phyloP scores from a whole-genome alignment of 495 filamentous ascomycete genomes.

The Penicillium canescens region DNA sequence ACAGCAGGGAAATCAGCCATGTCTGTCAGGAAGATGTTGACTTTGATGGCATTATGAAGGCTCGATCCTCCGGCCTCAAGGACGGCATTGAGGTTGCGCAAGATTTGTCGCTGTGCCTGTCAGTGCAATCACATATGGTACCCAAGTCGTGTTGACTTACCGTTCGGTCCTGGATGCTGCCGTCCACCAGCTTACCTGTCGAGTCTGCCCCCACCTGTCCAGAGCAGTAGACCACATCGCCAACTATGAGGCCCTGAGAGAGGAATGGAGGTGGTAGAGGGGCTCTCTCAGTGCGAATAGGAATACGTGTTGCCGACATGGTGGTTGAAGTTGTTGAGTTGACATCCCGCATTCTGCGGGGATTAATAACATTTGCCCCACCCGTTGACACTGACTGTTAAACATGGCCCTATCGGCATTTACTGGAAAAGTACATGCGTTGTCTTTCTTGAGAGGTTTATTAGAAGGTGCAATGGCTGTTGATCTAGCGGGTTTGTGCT shows the following conservation, averaged over 20 bases:
- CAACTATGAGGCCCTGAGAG: constrained; percentile 45
- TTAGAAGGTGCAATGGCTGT: too few species aligned
- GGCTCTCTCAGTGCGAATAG: constrained; percentile 35
- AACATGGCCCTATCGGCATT: too few species aligned
- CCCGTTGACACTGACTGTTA: too few species aligned
- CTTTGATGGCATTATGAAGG: constrained; percentile 65
- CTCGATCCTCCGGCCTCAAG: constrained; percentile 63
- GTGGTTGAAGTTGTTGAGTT: too few species aligned
- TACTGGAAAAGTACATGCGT: too few species aligned
- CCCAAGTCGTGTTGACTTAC: constrained; percentile 29
- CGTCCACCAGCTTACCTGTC: constrained; percentile 48
- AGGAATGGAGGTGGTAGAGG: constrained; percentile 43
- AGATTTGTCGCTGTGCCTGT: constrained; percentile 42
- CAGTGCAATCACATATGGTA: neutral
- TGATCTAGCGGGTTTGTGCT: too few species aligned
- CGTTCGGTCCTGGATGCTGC: constrained; percentile 54
- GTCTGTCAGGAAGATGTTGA: constrained; percentile 67
- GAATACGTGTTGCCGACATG: constrained; percentile 20
- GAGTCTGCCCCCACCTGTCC: constrained; percentile 53
- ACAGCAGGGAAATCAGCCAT: constrained; percentile 70
- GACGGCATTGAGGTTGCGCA: constrained; percentile 65
- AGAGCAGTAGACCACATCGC: constrained; percentile 45
- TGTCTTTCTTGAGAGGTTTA: too few species aligned
- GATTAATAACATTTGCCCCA: too few species aligned
- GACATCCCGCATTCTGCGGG: too few species aligned